Percentiles rank a stretch among this genome's conserved stretches.
Conservation (phyloP, 2,329 filamentous ascomycete species). For the Sporothrix pseudoabietina region DNA sequence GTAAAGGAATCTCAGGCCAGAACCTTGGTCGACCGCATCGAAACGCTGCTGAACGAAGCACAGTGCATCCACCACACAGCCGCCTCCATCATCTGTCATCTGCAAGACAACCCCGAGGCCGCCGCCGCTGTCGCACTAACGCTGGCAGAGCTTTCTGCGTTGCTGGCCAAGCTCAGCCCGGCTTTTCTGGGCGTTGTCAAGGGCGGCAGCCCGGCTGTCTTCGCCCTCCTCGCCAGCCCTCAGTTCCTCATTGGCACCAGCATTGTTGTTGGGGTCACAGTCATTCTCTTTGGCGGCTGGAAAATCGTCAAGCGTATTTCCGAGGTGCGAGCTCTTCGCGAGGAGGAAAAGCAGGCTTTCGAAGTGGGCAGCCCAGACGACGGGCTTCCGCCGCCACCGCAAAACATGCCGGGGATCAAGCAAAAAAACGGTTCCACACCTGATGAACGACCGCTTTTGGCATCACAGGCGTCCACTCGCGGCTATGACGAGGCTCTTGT, state of each 20-base stretch:
- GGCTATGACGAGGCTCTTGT: slow-evolving; percentile 59
- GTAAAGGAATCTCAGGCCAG: slow-evolving; percentile 52
- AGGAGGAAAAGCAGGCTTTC: slow-evolving; percentile 39
- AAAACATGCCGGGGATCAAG: not conserved
- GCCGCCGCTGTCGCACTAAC: slow-evolving; percentile 93
- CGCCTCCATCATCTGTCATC: slow-evolving; percentile 75
- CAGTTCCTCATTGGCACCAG: slow-evolving; percentile 94
- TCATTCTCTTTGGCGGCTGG: slow-evolving; percentile 94
- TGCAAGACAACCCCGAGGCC: slow-evolving; percentile 74
- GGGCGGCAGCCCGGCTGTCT: slow-evolving; percentile 78
- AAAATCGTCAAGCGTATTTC: slow-evolving; percentile 91
- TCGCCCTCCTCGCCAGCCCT: slow-evolving; percentile 82
- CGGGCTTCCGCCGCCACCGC: not conserved
- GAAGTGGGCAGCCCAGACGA: slow-evolving; percentile 35
- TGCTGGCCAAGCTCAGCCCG: slow-evolving; percentile 83
- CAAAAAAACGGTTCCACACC: slow-evolving; percentile 24
- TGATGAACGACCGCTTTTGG: not conserved
- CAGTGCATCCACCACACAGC: slow-evolving; percentile 87
- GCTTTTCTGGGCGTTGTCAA: slow-evolving; percentile 76
- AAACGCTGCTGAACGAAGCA: slow-evolving; percentile 78
- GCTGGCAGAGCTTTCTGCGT: slow-evolving; percentile 82
- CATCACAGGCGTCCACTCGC: slow-evolving; percentile 1
- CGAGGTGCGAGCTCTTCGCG: slow-evolving; percentile 43
- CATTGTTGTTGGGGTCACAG: slow-evolving; percentile 86
- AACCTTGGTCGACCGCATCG: slow-evolving; percentile 71